phyloP scores from a whole-genome alignment of 1,284 basidiomycete species.

The Grifola frondosa region DNA sequence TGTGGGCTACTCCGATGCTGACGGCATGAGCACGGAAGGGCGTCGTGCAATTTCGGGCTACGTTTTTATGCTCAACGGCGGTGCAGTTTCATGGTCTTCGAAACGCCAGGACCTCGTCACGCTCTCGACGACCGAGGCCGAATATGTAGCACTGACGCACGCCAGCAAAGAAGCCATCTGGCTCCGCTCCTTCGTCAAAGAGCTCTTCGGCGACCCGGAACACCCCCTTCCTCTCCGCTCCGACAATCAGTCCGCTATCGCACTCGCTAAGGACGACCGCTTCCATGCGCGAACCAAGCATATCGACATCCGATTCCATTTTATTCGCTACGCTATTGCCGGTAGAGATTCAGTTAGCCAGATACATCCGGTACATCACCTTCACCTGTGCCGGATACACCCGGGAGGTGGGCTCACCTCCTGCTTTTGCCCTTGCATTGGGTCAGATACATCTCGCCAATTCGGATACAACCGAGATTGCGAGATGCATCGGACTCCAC shows the following conservation, averaged over 20 bases:
- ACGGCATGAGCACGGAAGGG: constrained; percentile 24
- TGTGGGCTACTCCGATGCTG: constrained; percentile 41
- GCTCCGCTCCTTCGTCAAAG: constrained; percentile 25
- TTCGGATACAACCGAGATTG: too few relatives aligned
- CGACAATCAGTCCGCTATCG: constrained; percentile 36
- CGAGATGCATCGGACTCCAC: too few relatives aligned
- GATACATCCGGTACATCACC: too few relatives aligned
- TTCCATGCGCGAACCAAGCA: constrained; percentile 35
- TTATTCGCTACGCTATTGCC: constrained; percentile 30
- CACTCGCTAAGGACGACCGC: constrained; percentile 28
- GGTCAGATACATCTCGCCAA: too few relatives aligned
- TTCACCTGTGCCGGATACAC: too few relatives aligned
- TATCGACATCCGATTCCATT: constrained; percentile 38
- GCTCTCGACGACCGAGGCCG: constrained; percentile 26
- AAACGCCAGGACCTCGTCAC: constrained; percentile 3
- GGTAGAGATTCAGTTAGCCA: too few relatives aligned
- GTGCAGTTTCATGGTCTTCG: constrained; percentile 5
- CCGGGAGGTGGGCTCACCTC: too few relatives aligned
- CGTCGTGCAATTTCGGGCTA: constrained; percentile 36
- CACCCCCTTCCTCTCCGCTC: constrained; percentile 20
- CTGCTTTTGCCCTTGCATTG: too few relatives aligned
- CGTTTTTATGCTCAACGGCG: constrained; percentile 24
- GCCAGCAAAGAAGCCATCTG: constrained; percentile 30
- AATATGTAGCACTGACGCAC: constrained; percentile 37
- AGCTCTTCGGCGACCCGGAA: constrained; percentile 14